A percentile compares a stretch with the other conserved stretches of the same genome.
These are phyloP conservation scores for Astrothelium subdiscretum DNA, from an alignment of 495 filamentous ascomycete genomes.

Conservation along the genomic window DNA sequence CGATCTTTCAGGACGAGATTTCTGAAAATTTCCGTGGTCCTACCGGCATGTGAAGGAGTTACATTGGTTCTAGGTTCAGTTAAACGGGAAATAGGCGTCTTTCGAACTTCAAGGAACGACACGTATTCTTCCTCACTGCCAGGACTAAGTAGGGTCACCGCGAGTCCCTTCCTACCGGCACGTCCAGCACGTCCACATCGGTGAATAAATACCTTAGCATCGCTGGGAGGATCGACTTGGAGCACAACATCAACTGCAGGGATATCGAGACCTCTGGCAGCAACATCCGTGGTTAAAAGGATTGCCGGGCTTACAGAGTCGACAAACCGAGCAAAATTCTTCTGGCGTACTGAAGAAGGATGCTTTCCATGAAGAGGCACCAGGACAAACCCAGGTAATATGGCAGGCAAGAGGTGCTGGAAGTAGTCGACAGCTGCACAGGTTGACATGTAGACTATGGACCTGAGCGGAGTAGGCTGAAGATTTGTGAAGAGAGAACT, in stretches of 20 bases:
- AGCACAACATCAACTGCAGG: slow-evolving; percentile 90
- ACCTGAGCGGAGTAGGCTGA: slow-evolving; percentile 62
- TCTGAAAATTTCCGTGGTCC: slow-evolving; percentile 45
- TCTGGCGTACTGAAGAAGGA: slow-evolving; percentile 61
- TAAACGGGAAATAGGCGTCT: slow-evolving; percentile 68
- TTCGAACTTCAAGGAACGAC: slow-evolving; percentile 73
- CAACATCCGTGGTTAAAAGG: slow-evolving; percentile 78
- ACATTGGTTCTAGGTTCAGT: slow-evolving; percentile 12
- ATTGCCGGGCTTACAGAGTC: slow-evolving; percentile 55
- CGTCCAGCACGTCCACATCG: slow-evolving; percentile 86
- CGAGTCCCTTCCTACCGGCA: slow-evolving; percentile 75
- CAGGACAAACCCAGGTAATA: slow-evolving; percentile 53
- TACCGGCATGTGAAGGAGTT: slow-evolving; percentile 41
- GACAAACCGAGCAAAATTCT: slow-evolving; percentile 71
- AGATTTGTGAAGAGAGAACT: slow-evolving; percentile 56
- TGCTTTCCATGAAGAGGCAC: slow-evolving; percentile 87
- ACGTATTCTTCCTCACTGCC: slow-evolving; percentile 84
- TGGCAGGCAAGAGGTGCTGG: slow-evolving; percentile 54
- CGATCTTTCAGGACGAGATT: slow-evolving; percentile 55
- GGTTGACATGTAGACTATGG: slow-evolving; percentile 90
- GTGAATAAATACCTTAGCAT: slow-evolving; percentile 92
- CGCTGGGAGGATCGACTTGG: slow-evolving; percentile 81
- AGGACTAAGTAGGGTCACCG: slow-evolving; percentile 71
- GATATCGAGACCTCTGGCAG: slow-evolving; percentile 83
- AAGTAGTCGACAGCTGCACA: slow-evolving; percentile 95